Conservation (phyloP, 306 rosid genomes). For the Morella rubra region DNA sequence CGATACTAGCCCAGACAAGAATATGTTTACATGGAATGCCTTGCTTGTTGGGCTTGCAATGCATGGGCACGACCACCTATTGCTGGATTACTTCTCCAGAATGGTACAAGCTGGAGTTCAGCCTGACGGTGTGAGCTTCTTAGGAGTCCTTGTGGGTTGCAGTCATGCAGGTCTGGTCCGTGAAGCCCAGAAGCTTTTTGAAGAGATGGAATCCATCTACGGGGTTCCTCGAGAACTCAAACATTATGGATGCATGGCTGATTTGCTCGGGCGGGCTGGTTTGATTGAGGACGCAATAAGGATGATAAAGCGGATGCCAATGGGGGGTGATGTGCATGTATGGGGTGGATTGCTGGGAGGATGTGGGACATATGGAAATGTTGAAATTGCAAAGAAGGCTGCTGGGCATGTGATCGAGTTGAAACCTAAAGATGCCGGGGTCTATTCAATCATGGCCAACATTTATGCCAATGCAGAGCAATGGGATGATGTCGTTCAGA, state of each 20-base stretch:
- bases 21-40: conserved; percentile 75
- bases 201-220: conserved; percentile 54
- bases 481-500: conserved; percentile 65
- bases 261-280: conserved; percentile 71
- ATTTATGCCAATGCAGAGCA: conserved; percentile 57
- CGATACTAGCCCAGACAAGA: conserved; percentile 43
- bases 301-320: conserved; percentile 60
- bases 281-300: conserved; percentile 57
- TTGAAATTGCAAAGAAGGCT: conserved; percentile 63
- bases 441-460: conserved; percentile 68
- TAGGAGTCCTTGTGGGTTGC: conserved; percentile 71
- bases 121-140: conserved; percentile 67
- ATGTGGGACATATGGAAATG: conserved; percentile 71
- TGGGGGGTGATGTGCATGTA: conserved; percentile 66
- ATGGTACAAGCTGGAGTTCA: conserved; percentile 45
- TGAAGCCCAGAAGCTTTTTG: conserved; percentile 57
- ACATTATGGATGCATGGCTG: conserved; percentile 86
- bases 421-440: conserved; percentile 83
- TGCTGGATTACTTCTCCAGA: conserved; percentile 43
- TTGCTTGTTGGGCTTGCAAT: conserved; percentile 75
- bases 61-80: conserved; percentile 55
- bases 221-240: conserved; percentile 56
- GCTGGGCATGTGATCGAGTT: conserved; percentile 64
- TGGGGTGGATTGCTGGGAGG: conserved; percentile 88
- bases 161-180: conserved; percentile 66